Base-by-base conservation (phyloP, 257 asterid species). In the Nicotiana knightiana region DNA sequence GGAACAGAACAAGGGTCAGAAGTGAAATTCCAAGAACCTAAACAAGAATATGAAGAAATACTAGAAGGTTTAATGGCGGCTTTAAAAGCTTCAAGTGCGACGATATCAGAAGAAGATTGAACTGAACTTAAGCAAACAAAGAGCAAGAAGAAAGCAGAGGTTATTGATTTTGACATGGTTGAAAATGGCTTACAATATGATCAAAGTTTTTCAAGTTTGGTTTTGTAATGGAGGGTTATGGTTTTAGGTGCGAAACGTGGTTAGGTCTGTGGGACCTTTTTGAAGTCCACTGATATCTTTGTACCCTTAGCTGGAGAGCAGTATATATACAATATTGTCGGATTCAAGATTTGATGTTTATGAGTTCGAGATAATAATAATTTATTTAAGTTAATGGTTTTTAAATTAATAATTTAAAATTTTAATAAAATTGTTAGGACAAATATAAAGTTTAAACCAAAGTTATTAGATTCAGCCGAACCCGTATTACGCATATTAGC, bases 1-100 rank as follows among this genome's bases (percentile, higher is more conserved):
- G 97, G 98, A 85, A 81, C 89, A 67, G 93, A 86, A 85, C 99
- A 96, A 43, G 99, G 98, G 24, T 96, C 99, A 83, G 89, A 75
- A 63, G 97, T 59, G 90, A 96, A 96, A 88, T 91, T 88, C 99
- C 99, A 96, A 5, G 99, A 87, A 83, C 91, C 91, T 68, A 96
- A 92, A 84, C 99, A 96, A 46, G 99, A 94, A 79, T 92, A 83
- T 15, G 95, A 81, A 2, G 94, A 95, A 13, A 96, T 88, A 30
- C 98, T 84, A 9, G 89, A 32, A 12, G 97, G 85, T 26, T 86
- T 86, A 59, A 94, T 82, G 26, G 96, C 86, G 76, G 96, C 82
- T 85, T 88, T 94, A 89, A 96, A 89, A 24, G 98, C 97, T 73
- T 86, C 88, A 58, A 96, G 95, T 61, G 97, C 97, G 35, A 88